Percentiles rank a stretch among this genome's conserved stretches.
Conservation (phyloP, 306 rosid species). For the Pyrus bretschneideri region DNA sequence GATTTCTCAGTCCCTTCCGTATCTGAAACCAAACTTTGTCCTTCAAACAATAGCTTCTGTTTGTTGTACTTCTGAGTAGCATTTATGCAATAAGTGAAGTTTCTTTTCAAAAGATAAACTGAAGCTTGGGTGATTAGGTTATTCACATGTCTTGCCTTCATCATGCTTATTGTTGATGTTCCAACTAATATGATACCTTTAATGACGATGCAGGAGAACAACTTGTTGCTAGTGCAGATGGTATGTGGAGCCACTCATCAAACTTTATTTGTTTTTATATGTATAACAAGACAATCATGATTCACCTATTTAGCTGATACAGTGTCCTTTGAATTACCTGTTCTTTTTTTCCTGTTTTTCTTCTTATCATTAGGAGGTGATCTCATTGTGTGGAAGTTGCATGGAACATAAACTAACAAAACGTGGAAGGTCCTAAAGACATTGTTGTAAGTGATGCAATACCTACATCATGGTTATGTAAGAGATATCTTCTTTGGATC, state of each 20-base stretch:
- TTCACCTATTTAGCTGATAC: too few relatives aligned
- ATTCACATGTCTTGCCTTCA: not conserved
- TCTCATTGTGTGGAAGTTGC: too few relatives aligned
- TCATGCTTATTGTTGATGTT: not conserved
- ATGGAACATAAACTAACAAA: too few relatives aligned
- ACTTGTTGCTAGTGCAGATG: slow-evolving; percentile 88
- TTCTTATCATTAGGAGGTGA: too few relatives aligned
- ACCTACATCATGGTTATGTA: too few relatives aligned
- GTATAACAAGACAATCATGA: too few relatives aligned
- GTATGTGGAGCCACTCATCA: slow-evolving; percentile 25
- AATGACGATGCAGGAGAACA: slow-evolving; percentile 59
- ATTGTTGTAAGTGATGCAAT: too few relatives aligned
- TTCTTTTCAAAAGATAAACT: not conserved
- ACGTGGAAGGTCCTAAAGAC: too few relatives aligned
- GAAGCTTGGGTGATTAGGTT: not conserved
- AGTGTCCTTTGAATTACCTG: too few relatives aligned
- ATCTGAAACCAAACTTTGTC: not conserved
- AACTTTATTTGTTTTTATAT: not conserved
- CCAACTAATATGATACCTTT: slow-evolving; percentile 11
- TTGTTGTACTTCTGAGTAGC: not conserved
- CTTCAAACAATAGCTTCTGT: not conserved
- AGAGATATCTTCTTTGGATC: too few relatives aligned
- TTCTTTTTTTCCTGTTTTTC: too few relatives aligned
- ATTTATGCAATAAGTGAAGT: not conserved
- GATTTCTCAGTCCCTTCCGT: not conserved